A percentile compares a stretch with the other conserved stretches of the same genome.
Evolutionary conservation across 768 basidiomycete genomes (phyloP).

Genomic region (Boletales sp.): DNA sequence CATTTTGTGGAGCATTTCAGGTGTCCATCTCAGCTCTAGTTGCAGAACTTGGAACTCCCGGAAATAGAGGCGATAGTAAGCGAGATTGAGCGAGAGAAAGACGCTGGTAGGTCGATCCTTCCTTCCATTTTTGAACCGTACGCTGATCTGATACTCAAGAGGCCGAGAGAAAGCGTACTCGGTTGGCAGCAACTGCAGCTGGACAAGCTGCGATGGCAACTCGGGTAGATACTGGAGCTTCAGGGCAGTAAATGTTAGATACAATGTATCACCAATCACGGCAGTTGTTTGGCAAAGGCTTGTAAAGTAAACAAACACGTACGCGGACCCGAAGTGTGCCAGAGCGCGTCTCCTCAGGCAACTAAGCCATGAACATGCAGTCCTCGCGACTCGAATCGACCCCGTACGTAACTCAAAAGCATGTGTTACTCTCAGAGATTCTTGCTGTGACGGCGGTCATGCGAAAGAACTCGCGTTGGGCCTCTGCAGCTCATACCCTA

Average conservation of each 20-base stretch:
- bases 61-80: constrained; percentile 92
- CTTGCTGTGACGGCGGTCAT: constrained; percentile 88
- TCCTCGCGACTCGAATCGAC: constrained; percentile 11
- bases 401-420: constrained; percentile 51
- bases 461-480: constrained; percentile 98
- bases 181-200: constrained; percentile 88
- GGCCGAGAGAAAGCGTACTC: constrained; percentile 89
- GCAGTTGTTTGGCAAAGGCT: constrained; percentile 24
- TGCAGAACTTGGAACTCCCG: constrained; percentile 75
- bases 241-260: constrained; percentile 31
- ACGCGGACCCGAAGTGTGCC: neutral
- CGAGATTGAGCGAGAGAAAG: constrained; percentile 96
- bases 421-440: constrained; percentile 88
- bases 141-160: constrained; percentile 44
- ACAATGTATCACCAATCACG: neutral
- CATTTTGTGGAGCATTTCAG: neutral
- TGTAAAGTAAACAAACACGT: constrained; percentile 24
- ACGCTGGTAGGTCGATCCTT: constrained; percentile 59
- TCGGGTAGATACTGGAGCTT: constrained; percentile 40
- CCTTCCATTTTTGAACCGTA: neutral
- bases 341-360: no score
- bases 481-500: constrained; percentile 63
- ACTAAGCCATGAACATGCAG: constrained; percentile 9
- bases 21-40: neutral
- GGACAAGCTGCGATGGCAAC: constrained; percentile 85